Evolutionary conservation across 2,329 filamentous ascomycete species (phyloP).

Genomic region (Diaporthe humulicola): DNA sequence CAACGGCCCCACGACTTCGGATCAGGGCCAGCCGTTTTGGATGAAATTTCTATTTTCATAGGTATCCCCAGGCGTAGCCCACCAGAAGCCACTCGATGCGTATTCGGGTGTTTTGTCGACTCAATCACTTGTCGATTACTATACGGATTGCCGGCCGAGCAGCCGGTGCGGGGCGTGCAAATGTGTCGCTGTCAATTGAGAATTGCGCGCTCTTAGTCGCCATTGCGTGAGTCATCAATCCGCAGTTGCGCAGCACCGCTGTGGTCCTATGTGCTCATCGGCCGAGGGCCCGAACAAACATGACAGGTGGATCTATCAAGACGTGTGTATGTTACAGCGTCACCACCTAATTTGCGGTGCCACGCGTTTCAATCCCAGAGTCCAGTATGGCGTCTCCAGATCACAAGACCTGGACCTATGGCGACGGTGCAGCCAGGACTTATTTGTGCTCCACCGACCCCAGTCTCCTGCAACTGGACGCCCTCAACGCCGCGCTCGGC

Average conservation of each 20-base stretch:
- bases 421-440: constrained; percentile 49
- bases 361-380: neutral
- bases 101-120: neutral
- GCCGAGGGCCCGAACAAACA: neutral
- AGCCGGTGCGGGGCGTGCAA: neutral
- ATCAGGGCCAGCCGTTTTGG: neutral
- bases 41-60: neutral
- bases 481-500: constrained; percentile 67
- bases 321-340: neutral
- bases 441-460: constrained; percentile 74
- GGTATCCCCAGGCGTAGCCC: neutral
- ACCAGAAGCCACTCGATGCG: neutral
- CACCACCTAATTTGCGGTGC: neutral
- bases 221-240: constrained; percentile 3
- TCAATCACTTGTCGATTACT: neutral
- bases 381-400: neutral
- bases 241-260: neutral
- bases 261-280: neutral
- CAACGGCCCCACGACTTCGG: constrained; percentile 3
- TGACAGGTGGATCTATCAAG: neutral
- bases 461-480: constrained; percentile 64
- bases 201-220: constrained; percentile 2
- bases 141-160: neutral
- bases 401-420: constrained; percentile 60
- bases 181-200: neutral